These are phyloP conservation scores for Aspergillus pseudonomiae DNA, from an alignment of 2,329 filamentous ascomycete genomes.

Conservation along the genomic window DNA sequence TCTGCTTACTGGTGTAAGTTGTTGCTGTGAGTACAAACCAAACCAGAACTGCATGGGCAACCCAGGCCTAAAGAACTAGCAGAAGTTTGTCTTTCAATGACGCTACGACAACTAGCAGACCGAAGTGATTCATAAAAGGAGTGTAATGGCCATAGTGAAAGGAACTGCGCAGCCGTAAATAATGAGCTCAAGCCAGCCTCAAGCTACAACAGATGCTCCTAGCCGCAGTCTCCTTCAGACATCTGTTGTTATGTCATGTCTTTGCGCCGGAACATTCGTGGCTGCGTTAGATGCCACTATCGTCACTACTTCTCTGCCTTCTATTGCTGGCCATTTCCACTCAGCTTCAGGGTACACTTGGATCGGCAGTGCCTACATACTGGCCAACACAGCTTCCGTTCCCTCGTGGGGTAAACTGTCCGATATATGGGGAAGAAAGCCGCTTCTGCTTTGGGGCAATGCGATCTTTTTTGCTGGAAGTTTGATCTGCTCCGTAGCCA, in stretches of 20 bases:
- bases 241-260: not conserved
- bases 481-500: constrained; percentile 48
- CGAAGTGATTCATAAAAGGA: not conserved
- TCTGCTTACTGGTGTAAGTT: not conserved
- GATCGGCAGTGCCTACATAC: constrained; percentile 72
- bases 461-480: constrained; percentile 49
- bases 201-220: not conserved
- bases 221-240: not conserved
- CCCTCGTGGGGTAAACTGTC: constrained; percentile 66
- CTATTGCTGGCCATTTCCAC: constrained; percentile 60
- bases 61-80: not conserved
- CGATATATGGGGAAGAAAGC: constrained; percentile 60
- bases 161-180: not conserved
- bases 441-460: constrained; percentile 32
- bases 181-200: not conserved
- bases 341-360: constrained; percentile 71
- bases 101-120: not conserved
- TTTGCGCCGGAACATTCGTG: constrained; percentile 20
- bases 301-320: constrained; percentile 60
- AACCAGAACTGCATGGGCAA: not conserved
- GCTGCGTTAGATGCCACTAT: constrained; percentile 49
- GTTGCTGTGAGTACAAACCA: not conserved
- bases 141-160: not conserved
- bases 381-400: constrained; percentile 65
- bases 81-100: not conserved